These are phyloP conservation scores for Chaetomium sp. DNA, from an alignment of 2,329 filamentous ascomycete species.

Conservation along the genomic window DNA sequence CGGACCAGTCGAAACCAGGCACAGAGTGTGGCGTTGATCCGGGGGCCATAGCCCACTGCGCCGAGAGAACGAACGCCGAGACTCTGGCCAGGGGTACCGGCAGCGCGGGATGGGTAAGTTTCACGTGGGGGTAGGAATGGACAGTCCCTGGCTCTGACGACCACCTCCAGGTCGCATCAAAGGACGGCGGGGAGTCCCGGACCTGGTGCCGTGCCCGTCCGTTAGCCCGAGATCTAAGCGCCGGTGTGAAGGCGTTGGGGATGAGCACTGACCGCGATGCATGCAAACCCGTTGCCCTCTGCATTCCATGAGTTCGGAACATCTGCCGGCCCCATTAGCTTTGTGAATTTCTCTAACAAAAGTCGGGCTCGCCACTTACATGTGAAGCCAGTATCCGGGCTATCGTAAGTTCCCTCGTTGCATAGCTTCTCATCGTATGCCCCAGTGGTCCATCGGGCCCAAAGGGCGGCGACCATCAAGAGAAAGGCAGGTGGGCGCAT, in stretches of 20 bases:
- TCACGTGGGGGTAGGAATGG: conserved; percentile 31
- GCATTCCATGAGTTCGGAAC: conserved; percentile 30
- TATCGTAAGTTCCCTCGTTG: conserved; percentile 25
- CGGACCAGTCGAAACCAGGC: conserved; percentile 21
- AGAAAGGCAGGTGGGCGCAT: conserved; percentile 9
- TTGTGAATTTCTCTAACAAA: neutral
- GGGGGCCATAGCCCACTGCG: conserved; percentile 27
- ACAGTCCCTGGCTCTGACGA: conserved; percentile 23
- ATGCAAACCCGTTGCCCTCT: conserved; percentile 25
- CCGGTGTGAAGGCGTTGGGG: neutral
- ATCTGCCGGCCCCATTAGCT: conserved; percentile 18
- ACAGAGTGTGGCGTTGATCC: conserved; percentile 21
- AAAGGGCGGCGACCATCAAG: conserved; percentile 13
- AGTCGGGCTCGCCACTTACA: conserved; percentile 19
- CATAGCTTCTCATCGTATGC: conserved; percentile 27
- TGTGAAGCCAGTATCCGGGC: conserved; percentile 19
- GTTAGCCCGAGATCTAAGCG: conserved; percentile 6
- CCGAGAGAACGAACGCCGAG: conserved; percentile 24
- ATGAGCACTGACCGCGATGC: conserved; percentile 25
- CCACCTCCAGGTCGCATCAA: conserved; percentile 31
- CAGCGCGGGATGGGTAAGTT: conserved; percentile 24
- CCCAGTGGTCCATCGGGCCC: conserved; percentile 8
- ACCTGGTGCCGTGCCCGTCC: conserved; percentile 13
- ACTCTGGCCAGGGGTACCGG: conserved; percentile 27
- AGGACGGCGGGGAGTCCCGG: conserved; percentile 25